Conservation (phyloP, 2,329 filamentous ascomycete genomes). For the Trichoderma aggressivum region DNA sequence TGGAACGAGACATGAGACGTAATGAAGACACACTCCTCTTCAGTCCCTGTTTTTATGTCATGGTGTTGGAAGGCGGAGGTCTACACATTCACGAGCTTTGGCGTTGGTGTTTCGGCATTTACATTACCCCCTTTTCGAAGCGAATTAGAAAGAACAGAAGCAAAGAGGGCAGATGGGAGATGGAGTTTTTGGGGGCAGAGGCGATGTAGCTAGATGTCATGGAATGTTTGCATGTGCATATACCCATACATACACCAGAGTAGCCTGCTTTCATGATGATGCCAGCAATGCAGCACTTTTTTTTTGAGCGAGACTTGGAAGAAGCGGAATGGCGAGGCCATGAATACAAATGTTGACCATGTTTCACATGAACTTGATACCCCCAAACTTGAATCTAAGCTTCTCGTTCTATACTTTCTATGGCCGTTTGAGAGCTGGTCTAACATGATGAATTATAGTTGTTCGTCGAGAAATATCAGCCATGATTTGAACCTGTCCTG, state of each 20-base stretch:
- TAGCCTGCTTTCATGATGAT: neutral
- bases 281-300: neutral
- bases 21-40: neutral
- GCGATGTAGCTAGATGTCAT: neutral
- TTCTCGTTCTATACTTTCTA: neutral
- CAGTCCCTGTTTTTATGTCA: neutral
- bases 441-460: neutral
- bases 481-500: neutral
- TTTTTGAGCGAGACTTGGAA: neutral
- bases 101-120: conserved; percentile 16
- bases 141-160: neutral
- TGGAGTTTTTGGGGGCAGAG: neutral
- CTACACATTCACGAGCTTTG: neutral
- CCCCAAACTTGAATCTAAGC: neutral
- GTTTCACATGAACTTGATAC: neutral
- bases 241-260: neutral
- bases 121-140: neutral
- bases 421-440: neutral
- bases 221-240: neutral
- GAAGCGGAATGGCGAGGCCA: neutral
- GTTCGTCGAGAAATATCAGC: neutral
- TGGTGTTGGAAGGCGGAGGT: neutral
- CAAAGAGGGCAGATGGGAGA: neutral
- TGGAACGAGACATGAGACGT: neutral
- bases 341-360: neutral